These are phyloP conservation scores for Begonia masoniana DNA, from an alignment of 306 rosid genomes.

Conservation along the genomic window DNA sequence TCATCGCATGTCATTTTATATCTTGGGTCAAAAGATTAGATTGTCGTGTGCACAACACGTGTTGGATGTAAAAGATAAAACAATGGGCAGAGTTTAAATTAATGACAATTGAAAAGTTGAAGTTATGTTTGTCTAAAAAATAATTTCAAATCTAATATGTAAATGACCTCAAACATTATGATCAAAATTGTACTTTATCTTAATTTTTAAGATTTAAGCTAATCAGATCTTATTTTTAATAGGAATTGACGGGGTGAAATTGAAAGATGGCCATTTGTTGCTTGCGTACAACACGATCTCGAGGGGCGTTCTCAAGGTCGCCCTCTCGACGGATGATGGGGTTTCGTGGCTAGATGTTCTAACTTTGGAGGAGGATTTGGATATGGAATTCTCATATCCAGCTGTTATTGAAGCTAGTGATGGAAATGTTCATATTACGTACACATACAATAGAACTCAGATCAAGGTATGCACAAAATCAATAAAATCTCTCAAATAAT, in stretches of 20 bases:
- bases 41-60: too few species aligned
- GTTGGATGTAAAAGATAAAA: too few species aligned
- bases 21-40: too few species aligned
- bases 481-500: too few species aligned
- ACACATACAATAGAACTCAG: constrained; percentile 73
- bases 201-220: too few species aligned
- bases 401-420: constrained; percentile 84
- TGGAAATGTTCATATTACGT: constrained; percentile 58
- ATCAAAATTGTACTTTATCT: too few species aligned
- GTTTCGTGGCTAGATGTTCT: constrained; percentile 62
- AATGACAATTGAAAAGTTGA: too few species aligned
- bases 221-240: background rate
- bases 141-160: too few species aligned
- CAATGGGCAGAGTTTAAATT: too few species aligned
- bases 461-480: constrained; percentile 73
- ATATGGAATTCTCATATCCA: constrained; percentile 83
- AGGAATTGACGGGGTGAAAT: constrained; percentile 92
- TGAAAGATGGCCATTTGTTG: constrained; percentile 57
- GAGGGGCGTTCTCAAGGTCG: constrained; percentile 71
- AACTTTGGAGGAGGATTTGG: constrained; percentile 58
- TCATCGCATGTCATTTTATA: too few species aligned
- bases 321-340: constrained; percentile 72
- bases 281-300: constrained; percentile 66
- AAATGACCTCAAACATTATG: too few species aligned
- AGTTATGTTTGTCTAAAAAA: too few species aligned